Percentiles rank a stretch among this genome's conserved stretches.
Conservation (phyloP, 108 stramenopile species). For the Seminavis robusta region DNA sequence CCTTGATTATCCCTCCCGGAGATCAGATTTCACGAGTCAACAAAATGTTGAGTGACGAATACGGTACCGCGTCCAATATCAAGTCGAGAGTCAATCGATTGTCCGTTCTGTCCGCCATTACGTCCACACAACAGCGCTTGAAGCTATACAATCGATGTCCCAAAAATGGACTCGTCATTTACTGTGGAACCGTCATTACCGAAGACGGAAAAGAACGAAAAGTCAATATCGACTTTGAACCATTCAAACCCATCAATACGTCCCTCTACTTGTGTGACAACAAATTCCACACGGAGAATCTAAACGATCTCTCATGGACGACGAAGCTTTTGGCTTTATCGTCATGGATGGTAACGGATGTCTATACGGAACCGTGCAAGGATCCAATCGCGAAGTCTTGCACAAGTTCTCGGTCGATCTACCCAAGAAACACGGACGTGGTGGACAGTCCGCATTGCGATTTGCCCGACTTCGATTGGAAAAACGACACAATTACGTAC, state of each 20-base stretch:
- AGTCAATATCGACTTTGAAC: constrained; percentile 98
- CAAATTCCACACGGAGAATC: constrained; percentile 97
- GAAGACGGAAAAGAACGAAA: constrained; percentile 99
- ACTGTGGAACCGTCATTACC: constrained; percentile 97
- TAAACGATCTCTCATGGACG: constrained; percentile 98
- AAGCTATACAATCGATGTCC: constrained; percentile 97
- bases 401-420: constrained; percentile 99
- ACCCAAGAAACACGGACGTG: constrained; percentile 98
- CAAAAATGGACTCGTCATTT: constrained; percentile 95
- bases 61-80: constrained; percentile 99
- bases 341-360: constrained; percentile 99
- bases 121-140: constrained; percentile 96
- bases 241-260: constrained; percentile 99
- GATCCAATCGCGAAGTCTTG: constrained; percentile 90
- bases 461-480: constrained; percentile 98
- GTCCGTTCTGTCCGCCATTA: constrained; percentile 97
- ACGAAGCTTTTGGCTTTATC: constrained; percentile 98
- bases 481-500: constrained; percentile 99
- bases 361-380: constrained; percentile 94
- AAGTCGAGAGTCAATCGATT: constrained; percentile 97
- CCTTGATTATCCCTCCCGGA: constrained; percentile 95
- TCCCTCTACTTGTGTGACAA: constrained; percentile 99
- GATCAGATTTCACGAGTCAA: constrained; percentile 93
- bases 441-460: constrained; percentile 99
- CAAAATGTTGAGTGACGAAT: constrained; percentile 98